Percentiles rank a stretch among this genome's conserved stretches.
These are phyloP conservation scores for Ceratobasidium sp. DNA, from an alignment of 1,284 basidiomycete genomes.

Conservation along the genomic window DNA sequence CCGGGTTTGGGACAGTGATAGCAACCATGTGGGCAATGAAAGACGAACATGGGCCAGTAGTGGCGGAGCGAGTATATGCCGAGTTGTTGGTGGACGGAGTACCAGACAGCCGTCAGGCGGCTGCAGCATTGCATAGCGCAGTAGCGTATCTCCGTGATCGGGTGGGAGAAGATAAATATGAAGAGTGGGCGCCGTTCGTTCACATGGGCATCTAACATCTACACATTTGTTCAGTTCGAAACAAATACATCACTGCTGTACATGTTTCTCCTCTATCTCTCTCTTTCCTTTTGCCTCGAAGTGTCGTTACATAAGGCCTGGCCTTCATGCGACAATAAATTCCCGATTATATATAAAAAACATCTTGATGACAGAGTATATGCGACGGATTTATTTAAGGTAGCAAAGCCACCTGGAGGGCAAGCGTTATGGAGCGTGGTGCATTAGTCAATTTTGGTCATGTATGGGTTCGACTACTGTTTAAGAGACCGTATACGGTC, in stretches of 20 bases:
- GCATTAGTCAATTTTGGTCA: too few relatives aligned
- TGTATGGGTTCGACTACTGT: too few relatives aligned
- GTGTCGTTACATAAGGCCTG: too few relatives aligned
- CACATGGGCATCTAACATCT: conserved; percentile 13
- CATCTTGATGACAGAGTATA: too few relatives aligned
- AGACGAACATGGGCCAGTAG: conserved; percentile 16
- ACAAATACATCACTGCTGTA: background rate
- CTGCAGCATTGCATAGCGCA: conserved; percentile 16
- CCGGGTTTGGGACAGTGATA: conserved; percentile 26
- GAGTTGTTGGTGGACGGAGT: background rate
- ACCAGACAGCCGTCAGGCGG: background rate
- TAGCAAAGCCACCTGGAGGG: too few relatives aligned
- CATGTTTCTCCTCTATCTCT: too few relatives aligned
- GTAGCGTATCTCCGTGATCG: conserved; percentile 1
- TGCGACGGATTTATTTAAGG: too few relatives aligned
- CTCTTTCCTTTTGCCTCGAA: too few relatives aligned
- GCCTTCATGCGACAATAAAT: too few relatives aligned
- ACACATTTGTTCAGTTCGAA: background rate
- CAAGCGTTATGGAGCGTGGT: too few relatives aligned
- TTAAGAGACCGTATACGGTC: too few relatives aligned
- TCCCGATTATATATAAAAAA: too few relatives aligned
- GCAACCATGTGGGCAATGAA: conserved; percentile 27
- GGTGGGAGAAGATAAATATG: conserved; percentile 22
- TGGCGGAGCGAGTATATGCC: conserved; percentile 13
- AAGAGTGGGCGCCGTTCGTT: conserved; percentile 4